phyloP scores from a whole-genome alignment of 2,329 filamentous ascomycete species.

The Aureobasidium sp. region DNA sequence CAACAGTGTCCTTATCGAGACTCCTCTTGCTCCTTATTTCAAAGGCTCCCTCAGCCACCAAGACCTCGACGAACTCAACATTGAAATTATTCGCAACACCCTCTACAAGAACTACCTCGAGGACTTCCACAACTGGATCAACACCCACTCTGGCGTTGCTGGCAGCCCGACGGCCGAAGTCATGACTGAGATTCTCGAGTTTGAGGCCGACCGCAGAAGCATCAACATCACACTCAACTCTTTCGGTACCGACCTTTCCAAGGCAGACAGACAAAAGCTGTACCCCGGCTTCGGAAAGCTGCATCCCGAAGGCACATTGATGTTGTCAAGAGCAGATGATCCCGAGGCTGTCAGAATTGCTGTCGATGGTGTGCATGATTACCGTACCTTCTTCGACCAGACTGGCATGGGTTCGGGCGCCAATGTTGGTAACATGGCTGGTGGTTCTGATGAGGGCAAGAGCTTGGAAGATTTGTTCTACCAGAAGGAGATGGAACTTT shows the following conservation, averaged over 20 bases:
- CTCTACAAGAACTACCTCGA: conserved; percentile 99
- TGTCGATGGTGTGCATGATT: conserved; percentile 87
- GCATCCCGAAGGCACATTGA: conserved; percentile 88
- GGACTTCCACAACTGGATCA: conserved; percentile 94
- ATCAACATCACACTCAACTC: conserved; percentile 99
- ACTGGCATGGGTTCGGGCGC: conserved; percentile 63
- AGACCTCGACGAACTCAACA: conserved; percentile 96
- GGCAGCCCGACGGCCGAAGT: conserved; percentile 87
- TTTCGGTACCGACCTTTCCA: conserved; percentile 91
- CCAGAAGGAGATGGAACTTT: conserved; percentile 98
- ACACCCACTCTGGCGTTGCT: conserved; percentile 75
- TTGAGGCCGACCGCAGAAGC: conserved; percentile 90
- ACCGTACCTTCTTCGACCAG: conserved; percentile 93
- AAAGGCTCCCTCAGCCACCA: conserved; percentile 94
- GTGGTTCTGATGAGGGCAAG: conserved; percentile 73
- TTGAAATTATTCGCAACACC: conserved; percentile 97
- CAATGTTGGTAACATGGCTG: conserved; percentile 76
- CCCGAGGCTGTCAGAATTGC: conserved; percentile 88
- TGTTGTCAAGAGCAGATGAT: conserved; percentile 92
- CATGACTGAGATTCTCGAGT: conserved; percentile 93
- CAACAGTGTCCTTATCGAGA: conserved; percentile 96
- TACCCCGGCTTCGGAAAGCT: conserved; percentile 88
- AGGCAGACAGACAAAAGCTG: conserved; percentile 89
- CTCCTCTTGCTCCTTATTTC: conserved; percentile 91
- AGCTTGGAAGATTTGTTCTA: conserved; percentile 98